Percentiles rank a stretch among this genome's conserved stretches.
phyloP scores from a whole-genome alignment of 176 grass and related monocot species.

The Luzula sylvatica region DNA sequence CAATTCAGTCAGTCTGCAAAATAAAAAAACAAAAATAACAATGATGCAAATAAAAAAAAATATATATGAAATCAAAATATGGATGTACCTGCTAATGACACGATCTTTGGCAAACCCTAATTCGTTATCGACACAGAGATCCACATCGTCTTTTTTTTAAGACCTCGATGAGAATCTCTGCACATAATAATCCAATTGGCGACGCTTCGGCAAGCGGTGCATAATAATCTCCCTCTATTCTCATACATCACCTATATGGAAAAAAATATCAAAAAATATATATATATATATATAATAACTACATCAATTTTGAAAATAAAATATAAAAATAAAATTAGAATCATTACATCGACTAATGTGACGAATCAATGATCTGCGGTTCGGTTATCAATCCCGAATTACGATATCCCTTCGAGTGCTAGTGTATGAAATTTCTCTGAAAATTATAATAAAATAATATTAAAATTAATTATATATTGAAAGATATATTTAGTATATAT shows the following conservation, averaged over 20 bases:
- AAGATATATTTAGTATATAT: background rate
- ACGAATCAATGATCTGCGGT: constrained; percentile 83
- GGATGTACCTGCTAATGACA: constrained; percentile 10
- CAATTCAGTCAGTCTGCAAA: constrained; percentile 19
- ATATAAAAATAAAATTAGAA: background rate
- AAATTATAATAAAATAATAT: constrained; percentile 4
- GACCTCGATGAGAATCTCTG: constrained; percentile 27
- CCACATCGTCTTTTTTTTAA: constrained; percentile 45
- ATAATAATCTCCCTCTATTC: constrained; percentile 39
- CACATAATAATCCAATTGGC: constrained; percentile 37
- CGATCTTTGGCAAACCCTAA: constrained; percentile 86
- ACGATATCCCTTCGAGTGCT: constrained; percentile 66
- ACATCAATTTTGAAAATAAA: too few species aligned
- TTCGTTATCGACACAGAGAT: constrained; percentile 82
- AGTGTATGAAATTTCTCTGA: constrained; percentile 91
- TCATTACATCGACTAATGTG: constrained; percentile 74
- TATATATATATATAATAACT: too few species aligned
- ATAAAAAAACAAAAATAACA: background rate
- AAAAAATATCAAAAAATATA: background rate
- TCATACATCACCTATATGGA: constrained; percentile 44
- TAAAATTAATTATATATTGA: too few species aligned
- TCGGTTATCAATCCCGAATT: constrained; percentile 67
- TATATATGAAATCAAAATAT: too few species aligned
- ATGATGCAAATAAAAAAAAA: too few species aligned
- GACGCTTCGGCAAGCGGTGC: constrained; percentile 36